Evolutionary conservation across 139 green algal species (phyloP).

Genomic region (Ettlia oleoabundans): DNA sequence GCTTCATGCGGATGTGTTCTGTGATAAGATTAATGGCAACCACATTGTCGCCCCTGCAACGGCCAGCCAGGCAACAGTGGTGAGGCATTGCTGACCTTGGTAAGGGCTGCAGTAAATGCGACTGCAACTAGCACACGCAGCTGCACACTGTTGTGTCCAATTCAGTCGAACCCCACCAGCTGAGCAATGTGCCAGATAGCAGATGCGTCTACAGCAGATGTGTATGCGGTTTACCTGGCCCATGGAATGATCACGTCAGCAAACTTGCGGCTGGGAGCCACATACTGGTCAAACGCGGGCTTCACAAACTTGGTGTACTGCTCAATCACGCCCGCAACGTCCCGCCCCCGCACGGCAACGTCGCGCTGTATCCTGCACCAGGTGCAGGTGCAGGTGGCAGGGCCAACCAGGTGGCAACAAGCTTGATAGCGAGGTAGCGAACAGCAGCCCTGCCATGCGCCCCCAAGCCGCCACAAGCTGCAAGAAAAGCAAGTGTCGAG

Average conservation of each 20-base stretch:
- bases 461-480: too few species aligned
- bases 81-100: too few species aligned
- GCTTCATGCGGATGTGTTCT: slow-evolving; percentile 95
- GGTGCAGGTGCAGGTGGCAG: too few species aligned
- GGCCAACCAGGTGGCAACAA: not conserved
- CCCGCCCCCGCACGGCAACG: slow-evolving; percentile 83
- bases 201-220: too few species aligned
- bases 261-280: slow-evolving; percentile 81
- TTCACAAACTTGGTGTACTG: slow-evolving; percentile 97
- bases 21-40: slow-evolving; percentile 98
- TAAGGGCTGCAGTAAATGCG: too few species aligned
- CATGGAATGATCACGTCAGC: slow-evolving; percentile 98
- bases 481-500: not conserved
- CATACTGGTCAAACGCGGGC: slow-evolving; percentile 92
- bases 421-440: too few species aligned
- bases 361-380: slow-evolving; percentile 93
- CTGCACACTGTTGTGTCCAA: too few species aligned
- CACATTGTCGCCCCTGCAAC: slow-evolving; percentile 71
- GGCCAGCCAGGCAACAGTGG: not conserved
- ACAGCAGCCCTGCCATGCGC: too few species aligned
- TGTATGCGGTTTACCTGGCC: slow-evolving; percentile 36
- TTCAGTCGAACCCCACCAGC: too few species aligned
- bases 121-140: too few species aligned
- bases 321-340: slow-evolving; percentile 92
- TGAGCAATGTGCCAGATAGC: too few species aligned